Percentiles rank a stretch among this genome's conserved stretches.
These are phyloP conservation scores for Silene conica DNA, from an alignment of 148 eudicot genomes.

Conservation along the genomic window DNA sequence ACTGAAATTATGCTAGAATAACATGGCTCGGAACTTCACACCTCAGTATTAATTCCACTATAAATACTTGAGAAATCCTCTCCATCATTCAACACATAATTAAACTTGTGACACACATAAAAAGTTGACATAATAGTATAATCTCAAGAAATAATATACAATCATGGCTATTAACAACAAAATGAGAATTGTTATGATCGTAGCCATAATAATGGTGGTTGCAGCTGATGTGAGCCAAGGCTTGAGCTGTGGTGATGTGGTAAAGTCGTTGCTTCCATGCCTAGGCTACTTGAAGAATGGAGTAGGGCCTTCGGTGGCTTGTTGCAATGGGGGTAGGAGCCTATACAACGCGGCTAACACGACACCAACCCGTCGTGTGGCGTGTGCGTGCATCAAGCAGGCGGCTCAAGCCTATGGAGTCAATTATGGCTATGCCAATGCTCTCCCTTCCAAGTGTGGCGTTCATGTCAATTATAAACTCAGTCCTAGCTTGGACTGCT, in stretches of 20 bases:
- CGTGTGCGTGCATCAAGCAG: slow-evolving; percentile 30
- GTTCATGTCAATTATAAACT: slow-evolving; percentile 19
- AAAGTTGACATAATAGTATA: not conserved
- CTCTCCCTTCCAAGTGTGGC: slow-evolving; percentile 29
- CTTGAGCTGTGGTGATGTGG: slow-evolving; percentile 23
- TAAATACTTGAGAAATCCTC: not conserved
- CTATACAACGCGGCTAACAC: slow-evolving; percentile 20
- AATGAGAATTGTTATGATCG: slow-evolving; percentile 9
- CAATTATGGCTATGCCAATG: slow-evolving; percentile 22
- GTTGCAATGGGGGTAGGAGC: slow-evolving; percentile 30
- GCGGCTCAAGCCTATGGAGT: slow-evolving; percentile 17
- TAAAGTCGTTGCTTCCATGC: slow-evolving; percentile 23
- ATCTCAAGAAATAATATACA: not conserved
- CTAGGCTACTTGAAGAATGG: slow-evolving; percentile 31
- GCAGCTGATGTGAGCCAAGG: slow-evolving; percentile 28
- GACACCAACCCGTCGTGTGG: slow-evolving; percentile 22
- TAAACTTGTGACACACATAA: not conserved
- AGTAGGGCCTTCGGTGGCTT: slow-evolving; percentile 10
- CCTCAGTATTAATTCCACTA: not conserved
- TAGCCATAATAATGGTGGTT: slow-evolving; percentile 19
- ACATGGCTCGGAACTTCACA: not conserved
- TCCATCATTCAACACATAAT: not conserved
- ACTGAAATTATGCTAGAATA: too few species aligned
- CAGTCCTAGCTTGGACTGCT: slow-evolving; percentile 20
- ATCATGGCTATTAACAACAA: slow-evolving; percentile 16